Evolutionary conservation across 768 basidiomycete species (phyloP), one percentile per base, ranked within the genome.

Genomic region (Tylopilus balloui): DNA sequence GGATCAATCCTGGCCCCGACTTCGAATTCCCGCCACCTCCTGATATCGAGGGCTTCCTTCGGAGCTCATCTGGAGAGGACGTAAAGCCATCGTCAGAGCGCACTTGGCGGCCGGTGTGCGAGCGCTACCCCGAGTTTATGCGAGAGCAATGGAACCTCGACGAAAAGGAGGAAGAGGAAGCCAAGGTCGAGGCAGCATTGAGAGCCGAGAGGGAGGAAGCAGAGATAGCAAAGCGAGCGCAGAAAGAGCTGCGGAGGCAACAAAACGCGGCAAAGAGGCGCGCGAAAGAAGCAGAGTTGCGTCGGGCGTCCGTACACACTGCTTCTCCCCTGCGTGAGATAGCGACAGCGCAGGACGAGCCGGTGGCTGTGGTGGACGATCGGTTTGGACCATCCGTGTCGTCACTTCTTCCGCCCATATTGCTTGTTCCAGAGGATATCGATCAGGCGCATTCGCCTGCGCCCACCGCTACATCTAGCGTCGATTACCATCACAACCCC

Each of bases 51-150:
- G 73, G 77, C 3, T 58, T 84, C 15, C 75, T 92, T 36, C 53
- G 55, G 23, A 63, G 62, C 45, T 53, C 57, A 2, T 54, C 64
- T 28, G 72, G 73, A 51, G 60, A 62, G 38, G 69, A 66, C 49
- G 58, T 63, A 4, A 56, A 59, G 25, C 56, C 64, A 25, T 57
- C 65, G 14, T 52, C 61, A 15, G 47, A 60, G 32, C 73, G 69
- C 28, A 81, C 74, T 0, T 94, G 91, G 87, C 78, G 84, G 20
- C 88, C 95, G 2, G 75, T 89, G 38, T 81, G 74, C 53, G 92
- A 96, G 46, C 83, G 94, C 8, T 97, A 95, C 67, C 46, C 75
- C 17, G 91, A 95, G 64, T 96, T 81, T 59, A 84, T 88, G 77
- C 70, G 72, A 41, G 93, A 96, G 64, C 89, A 94, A 63, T 84